Evolutionary conservation across 805 yeast species (phyloP), one percentile per base, ranked within the genome.

Genomic region (Millerozyma miso): DNA sequence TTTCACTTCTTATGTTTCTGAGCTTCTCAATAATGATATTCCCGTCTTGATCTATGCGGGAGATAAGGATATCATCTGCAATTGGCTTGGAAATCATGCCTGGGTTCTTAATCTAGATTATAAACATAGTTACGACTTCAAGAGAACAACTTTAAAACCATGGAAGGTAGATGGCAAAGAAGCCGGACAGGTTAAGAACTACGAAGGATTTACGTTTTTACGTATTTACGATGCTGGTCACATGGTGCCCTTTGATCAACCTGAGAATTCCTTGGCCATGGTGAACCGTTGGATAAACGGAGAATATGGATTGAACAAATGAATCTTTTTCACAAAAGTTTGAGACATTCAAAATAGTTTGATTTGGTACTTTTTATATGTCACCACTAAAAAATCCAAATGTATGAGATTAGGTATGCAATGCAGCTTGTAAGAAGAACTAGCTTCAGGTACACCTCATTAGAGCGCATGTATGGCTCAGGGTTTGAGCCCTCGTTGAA

Each of bases 181-280:
- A 41, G 77, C 80, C 19, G 98, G 98, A 46, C 80, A 84, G 55
- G 83, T 82, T 20, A 88, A 88, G 70, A 83, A 79, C 56, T 76
- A 72, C 50, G 82, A 82, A 38, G 73, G 77, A 46, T 80, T 90
- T 53, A 85, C 96, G 3, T 91, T 84, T 71, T 73, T 88, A 62
- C 78, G 96, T 62, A 79, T 90, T 7, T 90, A 73, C 56, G 91
- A 81, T 49, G 97, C 95, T 40, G 97, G 97, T 19, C 97, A 91
- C 67, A 89, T 90, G 97, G 96, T 88, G 48, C 97, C 97, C 14
- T 83, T 69, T 56, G 90, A 90, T 66, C 91, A 85, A 69, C 95
- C 97, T 15, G 81, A 77, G 54, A 74, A 75, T 56, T 69, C 96
- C 2, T 72, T 85, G 49, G 88, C 79, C 43, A 83, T 90, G 89